phyloP scores from a whole-genome alignment of 2,329 filamentous ascomycete genomes.

The Leptographium galeiforme region DNA sequence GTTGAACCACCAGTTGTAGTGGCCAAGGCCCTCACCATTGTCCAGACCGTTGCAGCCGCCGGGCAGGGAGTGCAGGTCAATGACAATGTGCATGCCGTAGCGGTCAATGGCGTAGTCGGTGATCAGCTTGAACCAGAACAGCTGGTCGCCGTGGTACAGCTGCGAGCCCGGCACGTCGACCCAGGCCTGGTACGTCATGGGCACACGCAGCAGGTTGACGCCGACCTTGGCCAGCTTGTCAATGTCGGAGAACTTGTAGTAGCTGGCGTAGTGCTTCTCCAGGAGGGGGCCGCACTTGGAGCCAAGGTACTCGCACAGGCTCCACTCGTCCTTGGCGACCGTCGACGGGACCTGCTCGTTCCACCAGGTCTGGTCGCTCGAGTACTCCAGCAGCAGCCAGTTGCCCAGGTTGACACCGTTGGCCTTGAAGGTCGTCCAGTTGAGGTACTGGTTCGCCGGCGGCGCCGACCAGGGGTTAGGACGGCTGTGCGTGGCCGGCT shows the following conservation, averaged over 20 bases:
- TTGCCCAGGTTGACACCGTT: constrained; percentile 6
- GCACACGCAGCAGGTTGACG: constrained; percentile 5
- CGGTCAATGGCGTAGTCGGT: constrained; percentile 1
- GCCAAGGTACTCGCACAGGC: constrained; percentile 4
- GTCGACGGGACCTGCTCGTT: background rate
- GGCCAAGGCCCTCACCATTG: background rate
- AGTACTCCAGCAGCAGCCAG: constrained; percentile 5
- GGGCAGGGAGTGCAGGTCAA: constrained; percentile 4
- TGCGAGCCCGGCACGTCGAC: constrained; percentile 1
- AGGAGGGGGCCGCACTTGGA: background rate
- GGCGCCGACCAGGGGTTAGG: background rate
- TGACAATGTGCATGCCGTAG: constrained; percentile 5
- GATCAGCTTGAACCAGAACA: background rate
- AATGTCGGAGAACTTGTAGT: constrained; percentile 3
- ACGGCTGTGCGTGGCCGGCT: background rate
- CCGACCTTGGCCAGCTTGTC: constrained; percentile 3
- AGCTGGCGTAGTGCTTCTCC: constrained; percentile 4
- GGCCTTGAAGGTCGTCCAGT: constrained; percentile 5
- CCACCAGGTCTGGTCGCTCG: constrained; percentile 3
- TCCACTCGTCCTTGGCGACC: constrained; percentile 3
- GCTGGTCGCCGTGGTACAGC: constrained; percentile 4
- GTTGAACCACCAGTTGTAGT: constrained; percentile 6
- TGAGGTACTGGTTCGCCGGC: background rate
- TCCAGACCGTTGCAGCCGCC: constrained; percentile 4
- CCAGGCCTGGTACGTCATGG: constrained; percentile 4